Evolutionary conservation across 352 stramenopile genomes (phyloP).

Genomic region (Phytophthora citrophthora): DNA sequence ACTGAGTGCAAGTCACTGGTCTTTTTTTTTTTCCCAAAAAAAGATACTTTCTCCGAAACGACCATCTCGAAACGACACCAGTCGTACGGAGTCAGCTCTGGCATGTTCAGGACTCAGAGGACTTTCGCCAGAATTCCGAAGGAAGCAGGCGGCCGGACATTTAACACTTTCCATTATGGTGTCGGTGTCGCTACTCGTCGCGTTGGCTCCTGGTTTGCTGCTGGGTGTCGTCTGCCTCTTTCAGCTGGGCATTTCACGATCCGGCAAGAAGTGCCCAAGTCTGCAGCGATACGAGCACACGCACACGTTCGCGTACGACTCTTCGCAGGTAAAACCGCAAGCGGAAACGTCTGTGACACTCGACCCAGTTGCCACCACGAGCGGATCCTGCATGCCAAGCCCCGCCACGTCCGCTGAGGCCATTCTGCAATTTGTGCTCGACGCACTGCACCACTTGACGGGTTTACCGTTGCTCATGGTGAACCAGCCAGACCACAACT

Average conservation of each 20-base stretch:
- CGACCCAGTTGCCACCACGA: slow-evolving; percentile 18
- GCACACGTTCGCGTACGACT: slow-evolving; percentile 23
- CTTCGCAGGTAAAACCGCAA: slow-evolving; percentile 32
- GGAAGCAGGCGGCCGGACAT: slow-evolving; percentile 4
- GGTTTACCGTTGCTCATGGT: slow-evolving; percentile 40
- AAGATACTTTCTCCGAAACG: slow-evolving; percentile 32
- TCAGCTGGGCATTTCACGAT: slow-evolving; percentile 29
- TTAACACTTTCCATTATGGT: slow-evolving; percentile 7
- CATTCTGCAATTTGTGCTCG: slow-evolving; percentile 51
- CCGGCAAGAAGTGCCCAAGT: slow-evolving; percentile 22
- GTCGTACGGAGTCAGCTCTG: slow-evolving; percentile 12
- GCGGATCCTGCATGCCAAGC: slow-evolving; percentile 20
- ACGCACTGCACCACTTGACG: slow-evolving; percentile 37
- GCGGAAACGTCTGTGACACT: slow-evolving; percentile 40
- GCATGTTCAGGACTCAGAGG: slow-evolving; percentile 18
- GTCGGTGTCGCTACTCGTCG: slow-evolving; percentile 11
- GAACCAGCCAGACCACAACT: slow-evolving; percentile 34
- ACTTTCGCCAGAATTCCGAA: slow-evolving; percentile 12
- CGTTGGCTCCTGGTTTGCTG: slow-evolving; percentile 11
- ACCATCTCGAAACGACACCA: slow-evolving; percentile 30
- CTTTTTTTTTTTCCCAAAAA: slow-evolving; percentile 11
- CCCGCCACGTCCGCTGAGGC: slow-evolving; percentile 9
- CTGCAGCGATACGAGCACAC: slow-evolving; percentile 20
- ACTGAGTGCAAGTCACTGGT: slow-evolving; percentile 15
- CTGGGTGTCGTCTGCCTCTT: slow-evolving; percentile 9